Percentiles rank a stretch among this genome's conserved stretches.
These are phyloP conservation scores for Elongisporangium anandrum DNA, from an alignment of 352 stramenopile genomes.

Conservation along the genomic window DNA sequence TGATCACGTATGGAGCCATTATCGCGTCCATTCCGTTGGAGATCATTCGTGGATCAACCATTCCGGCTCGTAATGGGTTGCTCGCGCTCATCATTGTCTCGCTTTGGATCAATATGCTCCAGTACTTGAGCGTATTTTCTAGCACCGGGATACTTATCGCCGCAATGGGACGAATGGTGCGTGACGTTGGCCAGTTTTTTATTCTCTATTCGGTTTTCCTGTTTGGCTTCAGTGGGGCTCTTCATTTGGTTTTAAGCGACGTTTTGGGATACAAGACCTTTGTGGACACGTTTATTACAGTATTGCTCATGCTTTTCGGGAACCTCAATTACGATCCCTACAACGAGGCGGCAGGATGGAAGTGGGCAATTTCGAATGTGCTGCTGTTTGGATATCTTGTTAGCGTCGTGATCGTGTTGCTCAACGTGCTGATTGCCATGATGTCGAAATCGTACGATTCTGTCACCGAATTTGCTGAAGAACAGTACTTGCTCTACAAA, in stretches of 20 bases:
- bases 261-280: conserved; percentile 51
- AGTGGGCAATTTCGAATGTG: conserved; percentile 41
- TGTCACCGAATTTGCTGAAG: conserved; percentile 45
- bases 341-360: conserved; percentile 24
- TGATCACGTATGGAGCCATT: not conserved
- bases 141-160: not conserved
- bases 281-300: conserved; percentile 56
- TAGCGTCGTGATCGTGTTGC: conserved; percentile 47
- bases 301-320: conserved; percentile 74
- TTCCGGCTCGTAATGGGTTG: not conserved
- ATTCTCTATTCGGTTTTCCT: conserved; percentile 1
- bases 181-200: not conserved
- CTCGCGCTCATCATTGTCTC: not conserved
- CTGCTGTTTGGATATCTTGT: conserved; percentile 51
- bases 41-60: not conserved
- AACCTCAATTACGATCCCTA: conserved; percentile 48
- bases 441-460: conserved; percentile 61
- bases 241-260: conserved; percentile 58
- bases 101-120: not conserved
- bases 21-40: not conserved
- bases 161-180: not conserved
- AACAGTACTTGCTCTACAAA: conserved; percentile 46
- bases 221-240: conserved; percentile 54
- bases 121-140: not conserved
- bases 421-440: conserved; percentile 71